These are phyloP conservation scores for Magnolia officinalis DNA, from an alignment of 164 flowering plant species.

Conservation along the genomic window DNA sequence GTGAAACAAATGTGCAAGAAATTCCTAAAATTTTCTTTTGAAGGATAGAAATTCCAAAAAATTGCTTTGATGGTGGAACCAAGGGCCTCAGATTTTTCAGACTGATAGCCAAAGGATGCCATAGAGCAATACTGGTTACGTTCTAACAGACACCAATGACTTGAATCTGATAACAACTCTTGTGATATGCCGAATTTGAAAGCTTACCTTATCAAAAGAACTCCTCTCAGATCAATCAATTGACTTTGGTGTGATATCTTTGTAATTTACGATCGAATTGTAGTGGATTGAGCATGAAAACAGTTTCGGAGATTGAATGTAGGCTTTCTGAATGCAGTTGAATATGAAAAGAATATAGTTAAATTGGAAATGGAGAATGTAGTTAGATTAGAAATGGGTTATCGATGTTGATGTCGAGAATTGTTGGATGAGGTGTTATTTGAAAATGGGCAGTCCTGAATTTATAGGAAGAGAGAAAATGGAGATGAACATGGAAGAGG, in stretches of 20 bases:
- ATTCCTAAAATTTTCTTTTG: neutral
- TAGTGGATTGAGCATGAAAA: neutral
- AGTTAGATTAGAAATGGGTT: neutral
- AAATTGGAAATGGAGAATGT: neutral
- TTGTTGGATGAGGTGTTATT: neutral
- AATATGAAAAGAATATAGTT: neutral
- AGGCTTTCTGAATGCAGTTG: neutral
- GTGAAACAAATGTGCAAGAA: neutral
- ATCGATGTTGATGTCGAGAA: too few species aligned
- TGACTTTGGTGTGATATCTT: neutral
- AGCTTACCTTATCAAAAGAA: neutral
- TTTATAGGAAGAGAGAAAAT: neutral
- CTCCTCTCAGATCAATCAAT: too few species aligned
- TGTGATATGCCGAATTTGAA: neutral
- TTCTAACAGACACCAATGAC: neutral
- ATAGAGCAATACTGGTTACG: neutral
- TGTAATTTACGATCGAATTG: neutral
- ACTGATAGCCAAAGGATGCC: neutral
- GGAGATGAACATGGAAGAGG: slow-evolving; percentile 3
- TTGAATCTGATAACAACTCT: too few species aligned
- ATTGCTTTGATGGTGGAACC: too few species aligned
- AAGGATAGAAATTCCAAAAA: neutral
- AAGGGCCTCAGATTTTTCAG: too few species aligned
- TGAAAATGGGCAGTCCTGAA: neutral
- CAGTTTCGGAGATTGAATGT: neutral